Evolutionary conservation across 1,284 basidiomycete genomes (phyloP).

Genomic region (Moesziomyces aphidis): DNA sequence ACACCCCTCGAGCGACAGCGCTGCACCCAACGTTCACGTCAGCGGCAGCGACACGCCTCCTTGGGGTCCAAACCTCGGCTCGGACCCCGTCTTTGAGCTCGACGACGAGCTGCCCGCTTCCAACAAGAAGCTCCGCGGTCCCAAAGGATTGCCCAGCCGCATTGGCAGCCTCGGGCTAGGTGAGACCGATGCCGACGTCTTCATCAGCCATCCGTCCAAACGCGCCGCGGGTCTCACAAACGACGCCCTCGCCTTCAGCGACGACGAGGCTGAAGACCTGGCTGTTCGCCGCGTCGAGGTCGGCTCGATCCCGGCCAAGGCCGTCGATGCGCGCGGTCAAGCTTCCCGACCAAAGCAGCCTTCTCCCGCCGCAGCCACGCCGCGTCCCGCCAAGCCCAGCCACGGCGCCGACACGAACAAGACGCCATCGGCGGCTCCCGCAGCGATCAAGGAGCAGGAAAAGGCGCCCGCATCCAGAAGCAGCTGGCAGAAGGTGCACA

Average conservation of each 20-base stretch:
- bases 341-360: constrained; percentile 24
- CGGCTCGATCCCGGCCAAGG: constrained; percentile 28
- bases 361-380: constrained; percentile 17
- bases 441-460: constrained; percentile 12
- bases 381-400: constrained; percentile 10
- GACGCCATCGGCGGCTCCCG: constrained; percentile 2
- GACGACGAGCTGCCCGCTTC: constrained; percentile 32
- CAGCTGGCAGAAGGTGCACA: constrained; percentile 57
- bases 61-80: constrained; percentile 52
- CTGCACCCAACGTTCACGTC: constrained; percentile 50
- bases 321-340: constrained; percentile 33
- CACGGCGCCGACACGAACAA: constrained; percentile 7
- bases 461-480: constrained; percentile 23
- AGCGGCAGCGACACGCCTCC: constrained; percentile 62
- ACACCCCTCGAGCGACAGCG: constrained; percentile 43
- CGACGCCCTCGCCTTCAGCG: constrained; percentile 47
- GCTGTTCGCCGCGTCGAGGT: constrained; percentile 50
- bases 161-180: constrained; percentile 49
- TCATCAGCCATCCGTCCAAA: constrained; percentile 37
- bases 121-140: constrained; percentile 51
- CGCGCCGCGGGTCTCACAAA: constrained; percentile 49
- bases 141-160: constrained; percentile 34
- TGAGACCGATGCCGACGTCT: constrained; percentile 32
- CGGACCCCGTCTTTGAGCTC: constrained; percentile 44
- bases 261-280: constrained; percentile 47